Percentiles rank a stretch among this genome's conserved stretches.
Evolutionary conservation across 805 yeast genomes (phyloP).

Genomic region (Pichia insulana): DNA sequence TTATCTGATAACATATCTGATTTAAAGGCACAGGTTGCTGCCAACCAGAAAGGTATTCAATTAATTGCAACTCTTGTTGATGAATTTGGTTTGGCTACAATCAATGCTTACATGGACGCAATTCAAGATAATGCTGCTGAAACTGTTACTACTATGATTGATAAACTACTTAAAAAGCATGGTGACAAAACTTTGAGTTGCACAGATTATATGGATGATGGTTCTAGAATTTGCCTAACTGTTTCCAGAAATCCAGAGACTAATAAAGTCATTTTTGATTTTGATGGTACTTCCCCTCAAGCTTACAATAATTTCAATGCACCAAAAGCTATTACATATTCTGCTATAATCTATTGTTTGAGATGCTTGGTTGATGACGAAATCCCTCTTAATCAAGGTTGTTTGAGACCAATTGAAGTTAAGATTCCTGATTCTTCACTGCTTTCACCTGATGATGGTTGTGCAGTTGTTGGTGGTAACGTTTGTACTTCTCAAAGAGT

Average conservation of each 20-base stretch:
- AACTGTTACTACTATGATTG: slow-evolving; percentile 53
- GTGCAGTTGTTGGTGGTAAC: slow-evolving; percentile 93
- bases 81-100: slow-evolving; percentile 53
- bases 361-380: slow-evolving; percentile 78
- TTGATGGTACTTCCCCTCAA: slow-evolving; percentile 80
- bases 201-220: slow-evolving; percentile 73
- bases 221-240: slow-evolving; percentile 50
- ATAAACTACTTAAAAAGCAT: slow-evolving; percentile 36
- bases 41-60: slow-evolving; percentile 77
- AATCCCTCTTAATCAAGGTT: slow-evolving; percentile 92
- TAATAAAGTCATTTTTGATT: slow-evolving; percentile 67
- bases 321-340: slow-evolving; percentile 80
- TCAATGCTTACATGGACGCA: slow-evolving; percentile 69
- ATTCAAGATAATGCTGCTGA: slow-evolving; percentile 71
- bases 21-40: slow-evolving; percentile 79
- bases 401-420: slow-evolving; percentile 69
- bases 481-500: slow-evolving; percentile 92
- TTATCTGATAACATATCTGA: slow-evolving; percentile 79
- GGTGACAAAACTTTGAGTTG: slow-evolving; percentile 36
- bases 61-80: slow-evolving; percentile 50
- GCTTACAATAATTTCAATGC: slow-evolving; percentile 87
- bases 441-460: slow-evolving; percentile 69
- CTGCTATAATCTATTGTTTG: slow-evolving; percentile 82
- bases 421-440: slow-evolving; percentile 53
- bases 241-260: slow-evolving; percentile 38